These are phyloP conservation scores for Blastomyces gilchristii DNA, from an alignment of 2,329 filamentous ascomycete genomes.

Conservation along the genomic window DNA sequence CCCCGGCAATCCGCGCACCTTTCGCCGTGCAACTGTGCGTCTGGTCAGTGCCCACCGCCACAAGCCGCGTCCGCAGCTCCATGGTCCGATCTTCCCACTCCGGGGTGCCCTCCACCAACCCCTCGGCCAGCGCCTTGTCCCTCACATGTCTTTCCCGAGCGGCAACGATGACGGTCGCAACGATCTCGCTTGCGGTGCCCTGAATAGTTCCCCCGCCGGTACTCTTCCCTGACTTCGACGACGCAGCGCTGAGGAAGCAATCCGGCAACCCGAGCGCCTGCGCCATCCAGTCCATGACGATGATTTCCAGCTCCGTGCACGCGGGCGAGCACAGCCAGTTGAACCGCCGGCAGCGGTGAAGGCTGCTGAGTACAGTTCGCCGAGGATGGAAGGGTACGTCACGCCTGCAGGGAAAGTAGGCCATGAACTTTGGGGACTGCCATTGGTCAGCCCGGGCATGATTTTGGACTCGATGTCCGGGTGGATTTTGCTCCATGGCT, in stretches of 20 bases:
- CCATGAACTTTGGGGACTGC: conserved; percentile 91
- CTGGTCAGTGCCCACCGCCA: conserved; percentile 69
- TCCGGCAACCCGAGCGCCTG: conserved; percentile 62
- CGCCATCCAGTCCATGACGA: conserved; percentile 86
- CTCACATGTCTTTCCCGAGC: conserved; percentile 70
- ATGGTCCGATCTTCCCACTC: conserved; percentile 62
- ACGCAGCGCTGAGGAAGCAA: conserved; percentile 56
- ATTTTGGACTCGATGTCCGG: conserved; percentile 77
- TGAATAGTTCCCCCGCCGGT: conserved; percentile 85
- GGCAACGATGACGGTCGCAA: conserved; percentile 77
- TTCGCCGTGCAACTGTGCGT: conserved; percentile 81
- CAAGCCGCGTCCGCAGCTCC: conserved; percentile 57
- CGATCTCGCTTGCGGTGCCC: conserved; percentile 77
- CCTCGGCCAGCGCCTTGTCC: conserved; percentile 45
- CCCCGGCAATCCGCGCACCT: conserved; percentile 73
- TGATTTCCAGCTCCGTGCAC: conserved; percentile 84
- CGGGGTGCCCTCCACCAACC: conserved; percentile 35
- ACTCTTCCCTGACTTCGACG: conserved; percentile 37
- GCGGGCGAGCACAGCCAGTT: conserved; percentile 95
- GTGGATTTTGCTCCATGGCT: conserved; percentile 65
- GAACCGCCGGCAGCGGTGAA: conserved; percentile 82
- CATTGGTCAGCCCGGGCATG: conserved; percentile 90
- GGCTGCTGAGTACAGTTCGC: conserved; percentile 81
- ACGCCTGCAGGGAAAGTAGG: conserved; percentile 83
- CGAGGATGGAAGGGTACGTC: conserved; percentile 74